Conservation (phyloP, 1,284 basidiomycete genomes). For the Mixia osmundae region DNA sequence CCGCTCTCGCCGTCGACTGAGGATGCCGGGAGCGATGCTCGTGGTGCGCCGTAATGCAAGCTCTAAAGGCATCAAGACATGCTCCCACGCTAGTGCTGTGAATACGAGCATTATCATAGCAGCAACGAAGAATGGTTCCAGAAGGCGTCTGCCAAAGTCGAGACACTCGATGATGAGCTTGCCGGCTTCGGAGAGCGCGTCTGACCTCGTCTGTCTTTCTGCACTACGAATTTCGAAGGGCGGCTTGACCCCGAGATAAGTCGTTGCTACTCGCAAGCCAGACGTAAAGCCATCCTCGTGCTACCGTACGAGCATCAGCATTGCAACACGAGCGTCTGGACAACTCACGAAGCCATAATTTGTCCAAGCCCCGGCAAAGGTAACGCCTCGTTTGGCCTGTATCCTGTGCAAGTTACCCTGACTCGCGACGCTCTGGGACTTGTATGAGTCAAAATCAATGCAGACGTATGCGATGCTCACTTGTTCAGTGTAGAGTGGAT, state of each 20-base stretch:
- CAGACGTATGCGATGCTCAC: conserved; percentile 18
- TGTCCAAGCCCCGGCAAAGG: conserved; percentile 55
- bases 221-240: conserved; percentile 24
- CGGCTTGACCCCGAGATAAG: conserved; percentile 20
- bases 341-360: conserved; percentile 31
- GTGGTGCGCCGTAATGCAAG: too few relatives aligned
- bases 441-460: conserved; percentile 4
- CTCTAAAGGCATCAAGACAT: too few relatives aligned
- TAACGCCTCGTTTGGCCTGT: conserved; percentile 39
- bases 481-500: conserved; percentile 36
- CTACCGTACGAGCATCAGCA: not conserved
- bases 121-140: too few relatives aligned
- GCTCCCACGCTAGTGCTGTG: too few relatives aligned
- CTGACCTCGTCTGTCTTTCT: too few relatives aligned
- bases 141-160: too few relatives aligned
- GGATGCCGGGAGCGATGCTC: too few relatives aligned
- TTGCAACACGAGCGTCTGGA: not conserved
- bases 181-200: too few relatives aligned
- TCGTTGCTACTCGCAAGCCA: conserved; percentile 21
- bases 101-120: too few relatives aligned
- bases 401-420: conserved; percentile 34
- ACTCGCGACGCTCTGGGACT: conserved; percentile 26
- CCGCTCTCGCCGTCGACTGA: too few relatives aligned
- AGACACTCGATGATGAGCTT: too few relatives aligned
- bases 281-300: conserved; percentile 59